Evolutionary conservation across 2,329 filamentous ascomycete genomes (phyloP), one percentile per base, ranked within the genome.

Genomic region (Iodosphaeria phyllophila): DNA sequence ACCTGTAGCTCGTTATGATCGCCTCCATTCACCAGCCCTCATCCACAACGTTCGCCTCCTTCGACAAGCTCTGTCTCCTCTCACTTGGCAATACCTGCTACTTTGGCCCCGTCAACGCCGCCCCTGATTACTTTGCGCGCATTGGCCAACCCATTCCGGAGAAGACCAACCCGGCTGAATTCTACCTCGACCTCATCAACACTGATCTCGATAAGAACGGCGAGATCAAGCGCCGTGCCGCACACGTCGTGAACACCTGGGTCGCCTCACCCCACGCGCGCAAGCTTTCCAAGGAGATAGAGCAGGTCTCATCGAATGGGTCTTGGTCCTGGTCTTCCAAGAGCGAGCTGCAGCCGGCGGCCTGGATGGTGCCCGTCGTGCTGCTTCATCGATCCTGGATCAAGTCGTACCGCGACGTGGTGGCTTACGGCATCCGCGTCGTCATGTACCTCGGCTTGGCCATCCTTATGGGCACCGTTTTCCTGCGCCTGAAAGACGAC

Each of bases 381-480:
- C 59, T 91, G 4, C 59, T 89, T 10, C 77, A 86, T 42, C 69
- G 82, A 15, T 71, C 70, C 9, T 82, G 79, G 41, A 71, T 91
- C 47, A 92, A 92, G 51, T 75, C 70, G 23, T 78, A 84, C 46
- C 71, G 82, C 14, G 82, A 92, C 42, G 60, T 91, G 5, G 68
- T 92, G 25, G 79, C 74, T 0, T 92, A 92, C 40, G 77, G 75
- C 1, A 80, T 89, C 35, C 68, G 82, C 4, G 58, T 89, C 20
- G 73, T 64, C 20, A 91, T 35, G 79, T 89, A 91, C 46, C 58
- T 74, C 31, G 68, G 68, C 1, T 58, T 91, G 10, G 79, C 79
- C 2, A 66, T 89, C 36, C 74, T 89, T 65, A 83, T 86, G 74
- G 80, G 82, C 5, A 91, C 82, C 0, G 76, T 91, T 8, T 92